Evolutionary conservation across 768 basidiomycete genomes (phyloP).

Genomic region (Mycena alexandri): DNA sequence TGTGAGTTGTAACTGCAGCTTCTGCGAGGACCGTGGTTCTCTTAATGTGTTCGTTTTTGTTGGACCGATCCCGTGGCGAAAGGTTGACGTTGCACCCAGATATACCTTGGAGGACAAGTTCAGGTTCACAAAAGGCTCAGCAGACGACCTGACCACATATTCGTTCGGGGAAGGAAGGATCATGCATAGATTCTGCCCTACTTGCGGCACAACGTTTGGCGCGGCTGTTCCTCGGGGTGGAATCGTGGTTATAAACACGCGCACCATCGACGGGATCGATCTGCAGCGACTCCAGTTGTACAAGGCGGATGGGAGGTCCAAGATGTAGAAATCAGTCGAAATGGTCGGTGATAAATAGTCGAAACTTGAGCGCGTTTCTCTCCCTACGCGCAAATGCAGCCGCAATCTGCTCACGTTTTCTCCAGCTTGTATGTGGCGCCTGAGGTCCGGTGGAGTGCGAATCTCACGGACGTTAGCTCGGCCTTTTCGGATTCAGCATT

Average conservation of each 20-base stretch:
- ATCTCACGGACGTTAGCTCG: slow-evolving; percentile 65
- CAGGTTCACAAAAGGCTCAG: slow-evolving; percentile 26
- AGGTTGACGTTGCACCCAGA: slow-evolving; percentile 5
- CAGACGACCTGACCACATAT: slow-evolving; percentile 23
- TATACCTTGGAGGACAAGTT: slow-evolving; percentile 24
- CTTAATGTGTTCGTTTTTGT: slow-evolving; percentile 29
- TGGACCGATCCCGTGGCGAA: not conserved
- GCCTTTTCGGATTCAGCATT: too few relatives aligned
- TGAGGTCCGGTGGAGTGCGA: slow-evolving; percentile 67
- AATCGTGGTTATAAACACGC: slow-evolving; percentile 23
- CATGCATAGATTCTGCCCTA: slow-evolving; percentile 23
- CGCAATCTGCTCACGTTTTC: slow-evolving; percentile 66
- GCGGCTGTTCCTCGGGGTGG: not conserved
- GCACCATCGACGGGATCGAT: slow-evolving; percentile 29
- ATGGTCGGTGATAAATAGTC: slow-evolving; percentile 10
- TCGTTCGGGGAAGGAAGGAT: not conserved
- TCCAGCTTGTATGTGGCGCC: slow-evolving; percentile 63
- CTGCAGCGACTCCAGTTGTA: slow-evolving; percentile 15
- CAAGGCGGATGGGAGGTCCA: not conserved
- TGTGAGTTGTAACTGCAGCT: slow-evolving; percentile 30
- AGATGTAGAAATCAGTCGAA: not conserved
- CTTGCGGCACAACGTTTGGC: slow-evolving; percentile 30
- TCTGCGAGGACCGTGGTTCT: slow-evolving; percentile 28
- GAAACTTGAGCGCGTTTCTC: slow-evolving; percentile 35
- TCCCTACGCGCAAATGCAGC: slow-evolving; percentile 59